Evolutionary conservation across 2,329 filamentous ascomycete genomes (phyloP).

Genomic region (Lecanicillium sp.): DNA sequence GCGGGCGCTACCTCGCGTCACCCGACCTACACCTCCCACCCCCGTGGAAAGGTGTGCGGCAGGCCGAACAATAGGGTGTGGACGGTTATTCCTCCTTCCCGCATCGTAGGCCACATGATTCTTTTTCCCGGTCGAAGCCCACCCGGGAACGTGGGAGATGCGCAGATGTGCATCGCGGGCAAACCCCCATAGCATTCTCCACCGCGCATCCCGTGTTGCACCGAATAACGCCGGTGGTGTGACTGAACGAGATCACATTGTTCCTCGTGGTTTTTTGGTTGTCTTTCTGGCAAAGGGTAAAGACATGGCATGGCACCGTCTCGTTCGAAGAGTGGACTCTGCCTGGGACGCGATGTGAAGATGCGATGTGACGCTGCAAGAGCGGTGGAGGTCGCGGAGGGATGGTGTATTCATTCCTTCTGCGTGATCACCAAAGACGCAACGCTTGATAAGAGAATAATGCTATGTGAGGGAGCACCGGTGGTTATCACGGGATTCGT

Average conservation of each 20-base stretch:
- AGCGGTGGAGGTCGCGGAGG: neutral
- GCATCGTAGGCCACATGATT: neutral
- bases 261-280: neutral
- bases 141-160: neutral
- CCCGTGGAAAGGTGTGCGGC: neutral
- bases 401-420: no score
- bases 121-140: neutral
- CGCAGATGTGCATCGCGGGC: conserved; percentile 5
- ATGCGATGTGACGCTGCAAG: neutral
- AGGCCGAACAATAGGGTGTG: neutral
- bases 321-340: neutral
- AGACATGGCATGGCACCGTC: neutral
- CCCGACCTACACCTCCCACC: neutral
- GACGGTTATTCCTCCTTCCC: no score
- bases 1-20: no score
- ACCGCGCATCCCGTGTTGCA: neutral
- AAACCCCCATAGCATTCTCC: neutral
- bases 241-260: conserved; percentile 3
- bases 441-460: no score
- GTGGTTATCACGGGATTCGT: no score
- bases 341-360: neutral
- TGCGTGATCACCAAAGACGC: no score
- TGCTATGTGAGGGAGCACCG: no score
- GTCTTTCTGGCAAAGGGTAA: neutral
- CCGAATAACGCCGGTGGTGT: no score